Evolutionary conservation across 208 protist species (phyloP), one percentile per base, ranked within the genome.

Genomic region (Angomonas ambiguus): DNA sequence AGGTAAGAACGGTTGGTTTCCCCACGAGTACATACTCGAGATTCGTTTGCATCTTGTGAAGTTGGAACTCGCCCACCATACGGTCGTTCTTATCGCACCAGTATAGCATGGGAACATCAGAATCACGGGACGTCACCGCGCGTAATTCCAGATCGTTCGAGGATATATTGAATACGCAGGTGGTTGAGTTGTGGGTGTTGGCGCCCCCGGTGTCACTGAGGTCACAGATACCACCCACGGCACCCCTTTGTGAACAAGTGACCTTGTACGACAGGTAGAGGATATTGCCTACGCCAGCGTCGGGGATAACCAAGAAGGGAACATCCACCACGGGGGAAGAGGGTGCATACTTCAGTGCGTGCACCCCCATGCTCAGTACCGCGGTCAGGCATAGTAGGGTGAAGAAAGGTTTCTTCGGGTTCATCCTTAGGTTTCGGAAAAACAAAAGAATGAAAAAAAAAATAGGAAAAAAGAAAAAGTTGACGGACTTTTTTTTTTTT

Each of bases 41-140:
- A 2, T 60, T 67, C 0, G 56, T 16, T 1, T 53, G 28, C 30
- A 91, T 77, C 32, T 68, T 65, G 69, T 55, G 56, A 38, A 91
- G 48, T 25, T 78, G 45, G 20, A 91, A 34, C 8, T 48, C 53
- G 18, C 48, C 45, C 20, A 85, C n/a, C n/a, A n/a, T n/a, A n/a
- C n/a, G n/a, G n/a, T n/a, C 32, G 58, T 65, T 74, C 38, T 71
- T 82, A 34, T 77, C 80, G 60, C 81, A 91, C 68, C 81, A 76
- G 70, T 80, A 84, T 48, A 86, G 48, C 25, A 42, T 6, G n/a
- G 49, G 49, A 8, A 56, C 49, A 25, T 56, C 49, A 11, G 18
- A 11, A 8, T 16, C 49, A 25, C 49, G 49, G n/a, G 49, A 11
- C n/a, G 18, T 24, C 42, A 62, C 42, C 16, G 70, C 30, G 58